Percentiles rank a stretch among this genome's conserved stretches.
These are phyloP conservation scores for Tillandsia fasciculata DNA, from an alignment of 176 grass and related monocot species.

Conservation along the genomic window DNA sequence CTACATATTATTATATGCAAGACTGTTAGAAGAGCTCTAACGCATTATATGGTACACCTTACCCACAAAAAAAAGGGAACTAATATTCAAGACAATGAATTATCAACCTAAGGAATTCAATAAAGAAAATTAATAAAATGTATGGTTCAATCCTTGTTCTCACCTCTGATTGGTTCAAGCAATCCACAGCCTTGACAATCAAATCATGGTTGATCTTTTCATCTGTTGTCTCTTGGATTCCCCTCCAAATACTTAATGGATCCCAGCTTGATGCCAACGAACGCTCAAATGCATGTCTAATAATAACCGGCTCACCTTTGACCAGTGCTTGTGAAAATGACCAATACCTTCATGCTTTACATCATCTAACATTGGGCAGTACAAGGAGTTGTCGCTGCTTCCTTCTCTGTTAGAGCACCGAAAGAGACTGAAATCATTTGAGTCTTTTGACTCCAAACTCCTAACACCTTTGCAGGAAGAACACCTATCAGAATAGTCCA, in stretches of 20 bases:
- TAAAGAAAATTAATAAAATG: slow-evolving; percentile 3
- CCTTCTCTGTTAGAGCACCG: slow-evolving; percentile 34
- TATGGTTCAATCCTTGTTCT: slow-evolving; percentile 13
- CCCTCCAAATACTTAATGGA: slow-evolving; percentile 75
- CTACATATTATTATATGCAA: not conserved
- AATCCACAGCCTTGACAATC: slow-evolving; percentile 73
- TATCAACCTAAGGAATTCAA: not conserved
- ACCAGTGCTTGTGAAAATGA: slow-evolving; percentile 77
- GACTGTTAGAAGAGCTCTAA: too few species aligned
- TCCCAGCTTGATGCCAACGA: slow-evolving; percentile 79
- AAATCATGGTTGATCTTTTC: slow-evolving; percentile 60
- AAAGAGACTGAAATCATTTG: slow-evolving; percentile 12
- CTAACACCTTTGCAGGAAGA: slow-evolving; percentile 17
- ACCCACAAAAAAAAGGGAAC: not conserved
- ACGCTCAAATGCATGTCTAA: slow-evolving; percentile 66
- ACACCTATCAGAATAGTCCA: slow-evolving; percentile 27
- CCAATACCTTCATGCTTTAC: slow-evolving; percentile 55
- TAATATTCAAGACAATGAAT: not conserved
- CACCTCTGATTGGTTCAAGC: slow-evolving; percentile 64
- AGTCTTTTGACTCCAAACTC: slow-evolving; percentile 20
- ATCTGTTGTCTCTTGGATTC: slow-evolving; percentile 65
- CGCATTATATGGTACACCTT: too few species aligned
- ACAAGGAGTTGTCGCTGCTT: slow-evolving; percentile 32
- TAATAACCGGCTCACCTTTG: slow-evolving; percentile 69
- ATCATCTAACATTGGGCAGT: slow-evolving; percentile 50